phyloP scores from a whole-genome alignment of 2,329 filamentous ascomycete genomes.

The Xylariaceae sp. region DNA sequence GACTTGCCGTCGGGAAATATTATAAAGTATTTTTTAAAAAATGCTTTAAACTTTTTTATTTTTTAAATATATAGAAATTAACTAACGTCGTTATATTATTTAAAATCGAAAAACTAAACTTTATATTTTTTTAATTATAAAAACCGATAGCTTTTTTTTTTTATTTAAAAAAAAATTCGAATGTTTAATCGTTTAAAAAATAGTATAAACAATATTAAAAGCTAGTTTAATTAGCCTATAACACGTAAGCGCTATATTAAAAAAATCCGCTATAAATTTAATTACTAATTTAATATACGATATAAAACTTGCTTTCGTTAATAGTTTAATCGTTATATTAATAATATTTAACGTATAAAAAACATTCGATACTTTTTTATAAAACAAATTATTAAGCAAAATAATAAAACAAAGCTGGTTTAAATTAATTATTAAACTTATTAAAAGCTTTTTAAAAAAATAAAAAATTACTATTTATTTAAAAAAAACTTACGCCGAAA shows the following conservation, averaged over 20 bases:
- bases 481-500: background rate
- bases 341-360: constrained; percentile 6
- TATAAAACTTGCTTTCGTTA: constrained; percentile 3
- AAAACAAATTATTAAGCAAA: constrained; percentile 5
- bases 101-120: background rate
- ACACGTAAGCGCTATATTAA: background rate
- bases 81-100: too few species aligned
- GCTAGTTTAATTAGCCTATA: constrained; percentile 4
- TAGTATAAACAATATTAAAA: constrained; percentile 4
- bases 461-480: background rate
- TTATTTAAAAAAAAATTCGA: constrained; percentile 1
- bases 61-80: constrained; percentile 1
- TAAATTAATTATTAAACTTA: constrained; percentile 1
- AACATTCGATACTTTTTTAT: constrained; percentile 3
- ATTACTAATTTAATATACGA: constrained; percentile 6
- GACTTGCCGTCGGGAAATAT: background rate
- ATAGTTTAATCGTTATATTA: constrained; percentile 4
- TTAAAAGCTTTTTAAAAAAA: constrained; percentile 8
- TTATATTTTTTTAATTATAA: constrained; percentile 8
- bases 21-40: constrained; percentile 2
- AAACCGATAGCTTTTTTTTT: constrained; percentile 5
- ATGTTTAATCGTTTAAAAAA: constrained; percentile 2
- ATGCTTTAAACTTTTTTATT: background rate
- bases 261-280: constrained; percentile 6
- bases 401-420: constrained; percentile 3